Evolutionary conservation across 352 stramenopile species (phyloP).

Genomic region (Lagenidium giganteum): DNA sequence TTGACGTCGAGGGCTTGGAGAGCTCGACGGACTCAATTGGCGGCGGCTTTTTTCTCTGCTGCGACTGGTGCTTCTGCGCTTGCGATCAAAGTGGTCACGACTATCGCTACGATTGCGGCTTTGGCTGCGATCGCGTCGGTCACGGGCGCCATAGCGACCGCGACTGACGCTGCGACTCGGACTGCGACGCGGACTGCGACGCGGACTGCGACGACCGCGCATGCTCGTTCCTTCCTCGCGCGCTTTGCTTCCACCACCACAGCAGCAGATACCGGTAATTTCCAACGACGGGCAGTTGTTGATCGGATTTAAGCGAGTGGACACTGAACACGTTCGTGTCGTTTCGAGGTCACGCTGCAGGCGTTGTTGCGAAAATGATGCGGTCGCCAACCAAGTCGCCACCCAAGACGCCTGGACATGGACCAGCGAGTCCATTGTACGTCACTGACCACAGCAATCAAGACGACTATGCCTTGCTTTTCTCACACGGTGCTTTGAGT

Average conservation of each 20-base stretch:
- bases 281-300: too few relatives aligned
- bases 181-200: too few relatives aligned
- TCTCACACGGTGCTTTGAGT: not conserved
- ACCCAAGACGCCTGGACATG: conserved; percentile 15
- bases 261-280: conserved; percentile 7
- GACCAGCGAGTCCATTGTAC: not conserved
- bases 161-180: too few relatives aligned
- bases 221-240: too few relatives aligned
- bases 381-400: conserved; percentile 49
- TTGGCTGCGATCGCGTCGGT: conserved; percentile 9
- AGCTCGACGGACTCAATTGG: not conserved
- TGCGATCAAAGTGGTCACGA: conserved; percentile 4
- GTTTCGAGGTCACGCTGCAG: conserved; percentile 1
- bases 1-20: not conserved
- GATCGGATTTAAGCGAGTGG: too few relatives aligned
- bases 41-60: conserved; percentile 2
- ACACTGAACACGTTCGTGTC: conserved; percentile 8
- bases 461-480: too few relatives aligned
- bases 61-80: conserved; percentile 1
- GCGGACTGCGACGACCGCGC: too few relatives aligned
- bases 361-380: conserved; percentile 6
- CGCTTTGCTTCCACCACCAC: too few relatives aligned
- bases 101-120: conserved; percentile 11
- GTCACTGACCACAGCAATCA: too few relatives aligned
- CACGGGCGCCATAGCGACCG: too few relatives aligned